These are phyloP conservation scores for Tylopilus sp. DNA, from an alignment of 768 basidiomycete species.

Conservation along the genomic window DNA sequence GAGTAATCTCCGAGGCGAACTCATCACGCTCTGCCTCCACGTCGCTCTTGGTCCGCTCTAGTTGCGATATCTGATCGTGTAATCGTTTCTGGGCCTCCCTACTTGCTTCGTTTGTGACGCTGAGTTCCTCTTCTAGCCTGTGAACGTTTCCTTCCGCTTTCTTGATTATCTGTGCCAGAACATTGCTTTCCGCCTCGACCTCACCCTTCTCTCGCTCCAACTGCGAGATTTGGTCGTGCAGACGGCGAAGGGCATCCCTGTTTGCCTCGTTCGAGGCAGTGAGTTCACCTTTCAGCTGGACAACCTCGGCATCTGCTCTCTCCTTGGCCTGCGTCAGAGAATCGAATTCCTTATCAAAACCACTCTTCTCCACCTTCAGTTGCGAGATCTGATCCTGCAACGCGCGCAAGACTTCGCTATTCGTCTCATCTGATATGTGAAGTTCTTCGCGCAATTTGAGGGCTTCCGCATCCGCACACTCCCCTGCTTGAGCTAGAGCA, in stretches of 20 bases:
- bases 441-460: not conserved
- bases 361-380: not conserved
- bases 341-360: not conserved
- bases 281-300: constrained; percentile 42
- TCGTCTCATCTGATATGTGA: not conserved
- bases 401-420: not conserved
- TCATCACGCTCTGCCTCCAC: constrained; percentile 44
- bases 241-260: constrained; percentile 26
- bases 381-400: not conserved
- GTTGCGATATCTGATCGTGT: constrained; percentile 7
- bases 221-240: constrained; percentile 8
- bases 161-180: constrained; percentile 41
- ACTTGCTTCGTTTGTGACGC: constrained; percentile 43
- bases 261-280: constrained; percentile 46
- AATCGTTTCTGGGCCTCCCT: constrained; percentile 28
- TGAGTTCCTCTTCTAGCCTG: constrained; percentile 43
- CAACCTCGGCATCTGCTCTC: constrained; percentile 10
- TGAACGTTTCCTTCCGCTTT: constrained; percentile 9
- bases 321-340: not conserved
- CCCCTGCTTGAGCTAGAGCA: not conserved
- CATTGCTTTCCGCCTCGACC: constrained; percentile 45
- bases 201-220: constrained; percentile 43
- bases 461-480: not conserved
- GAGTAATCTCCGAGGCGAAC: constrained; percentile 51
- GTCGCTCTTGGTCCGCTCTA: constrained; percentile 43